phyloP scores from a whole-genome alignment of 352 stramenopile species.

The Phytophthora crassamura region DNA sequence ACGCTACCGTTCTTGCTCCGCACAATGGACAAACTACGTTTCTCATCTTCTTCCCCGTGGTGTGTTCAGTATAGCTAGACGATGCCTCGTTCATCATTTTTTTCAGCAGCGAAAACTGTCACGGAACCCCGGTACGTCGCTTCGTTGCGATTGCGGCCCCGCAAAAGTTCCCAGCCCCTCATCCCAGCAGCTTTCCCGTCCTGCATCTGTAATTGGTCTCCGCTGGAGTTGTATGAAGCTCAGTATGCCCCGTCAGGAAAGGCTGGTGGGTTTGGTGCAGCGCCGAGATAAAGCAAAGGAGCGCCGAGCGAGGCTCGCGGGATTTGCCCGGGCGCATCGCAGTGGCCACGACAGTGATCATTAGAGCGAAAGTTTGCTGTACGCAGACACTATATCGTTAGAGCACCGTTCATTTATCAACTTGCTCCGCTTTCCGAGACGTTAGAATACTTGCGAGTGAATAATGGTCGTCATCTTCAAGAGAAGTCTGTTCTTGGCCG shows the following conservation, averaged over 20 bases:
- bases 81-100: too few species aligned
- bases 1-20: too few species aligned
- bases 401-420: slow-evolving; percentile 31
- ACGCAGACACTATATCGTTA: background rate
- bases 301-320: background rate
- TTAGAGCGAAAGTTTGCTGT: background rate
- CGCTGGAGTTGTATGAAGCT: slow-evolving; percentile 15
- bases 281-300: slow-evolving; percentile 24
- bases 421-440: slow-evolving; percentile 22
- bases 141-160: background rate
- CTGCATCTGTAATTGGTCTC: slow-evolving; percentile 13
- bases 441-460: slow-evolving; percentile 10
- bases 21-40: too few species aligned
- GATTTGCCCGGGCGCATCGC: slow-evolving; percentile 21
- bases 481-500: slow-evolving; percentile 35
- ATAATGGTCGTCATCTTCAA: slow-evolving; percentile 38
- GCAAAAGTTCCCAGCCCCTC: slow-evolving; percentile 19
- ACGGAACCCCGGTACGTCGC: too few species aligned
- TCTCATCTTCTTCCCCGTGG: too few species aligned
- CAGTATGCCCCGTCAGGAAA: slow-evolving; percentile 22
- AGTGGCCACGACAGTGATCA: slow-evolving; percentile 20
- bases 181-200: slow-evolving; percentile 28
- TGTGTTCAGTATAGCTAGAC: too few species aligned
- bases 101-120: too few species aligned
- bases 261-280: background rate